phyloP scores from a whole-genome alignment of 192 early-diverging fungal genomes.

The Mortierella alpina region DNA sequence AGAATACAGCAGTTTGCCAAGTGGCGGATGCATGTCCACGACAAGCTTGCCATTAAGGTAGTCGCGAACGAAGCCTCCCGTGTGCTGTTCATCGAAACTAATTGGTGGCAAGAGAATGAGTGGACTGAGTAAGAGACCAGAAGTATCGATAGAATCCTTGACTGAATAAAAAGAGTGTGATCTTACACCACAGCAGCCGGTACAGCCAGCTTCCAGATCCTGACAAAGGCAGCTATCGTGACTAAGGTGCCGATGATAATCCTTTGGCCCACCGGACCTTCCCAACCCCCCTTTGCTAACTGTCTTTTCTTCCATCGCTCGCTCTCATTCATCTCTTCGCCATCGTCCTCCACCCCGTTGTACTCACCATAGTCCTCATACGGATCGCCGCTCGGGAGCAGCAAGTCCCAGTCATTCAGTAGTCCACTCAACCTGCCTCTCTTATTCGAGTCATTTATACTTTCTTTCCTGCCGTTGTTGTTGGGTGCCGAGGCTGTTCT shows the following conservation, averaged over 20 bases:
- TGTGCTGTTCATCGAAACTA: constrained; percentile 92
- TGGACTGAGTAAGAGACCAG: too few relatives aligned
- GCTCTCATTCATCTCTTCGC: constrained; percentile 41
- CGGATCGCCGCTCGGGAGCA: constrained; percentile 27
- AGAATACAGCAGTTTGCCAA: constrained; percentile 86
- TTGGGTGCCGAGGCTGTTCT: too few relatives aligned
- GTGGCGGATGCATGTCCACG: constrained; percentile 95
- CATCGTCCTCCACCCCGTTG: constrained; percentile 9
- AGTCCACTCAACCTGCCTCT: too few relatives aligned
- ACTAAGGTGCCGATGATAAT: constrained; percentile 19
- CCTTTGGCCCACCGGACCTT: constrained; percentile 26
- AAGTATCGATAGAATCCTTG: neutral
- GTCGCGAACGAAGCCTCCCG: constrained; percentile 87
- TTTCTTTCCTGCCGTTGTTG: too few relatives aligned
- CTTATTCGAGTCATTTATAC: too few relatives aligned
- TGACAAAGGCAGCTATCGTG: constrained; percentile 24
- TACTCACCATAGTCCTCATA: neutral
- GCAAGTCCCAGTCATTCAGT: constrained; percentile 40
- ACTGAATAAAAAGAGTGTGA: neutral
- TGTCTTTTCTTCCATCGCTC: constrained; percentile 40
- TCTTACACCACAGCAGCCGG: constrained; percentile 49
- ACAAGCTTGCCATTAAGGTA: constrained; percentile 90
- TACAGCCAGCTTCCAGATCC: constrained; percentile 47
- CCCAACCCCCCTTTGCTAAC: constrained; percentile 39
- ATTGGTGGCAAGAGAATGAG: too few relatives aligned